phyloP scores from a whole-genome alignment of 306 rosid species.

The Vigna angularis region DNA sequence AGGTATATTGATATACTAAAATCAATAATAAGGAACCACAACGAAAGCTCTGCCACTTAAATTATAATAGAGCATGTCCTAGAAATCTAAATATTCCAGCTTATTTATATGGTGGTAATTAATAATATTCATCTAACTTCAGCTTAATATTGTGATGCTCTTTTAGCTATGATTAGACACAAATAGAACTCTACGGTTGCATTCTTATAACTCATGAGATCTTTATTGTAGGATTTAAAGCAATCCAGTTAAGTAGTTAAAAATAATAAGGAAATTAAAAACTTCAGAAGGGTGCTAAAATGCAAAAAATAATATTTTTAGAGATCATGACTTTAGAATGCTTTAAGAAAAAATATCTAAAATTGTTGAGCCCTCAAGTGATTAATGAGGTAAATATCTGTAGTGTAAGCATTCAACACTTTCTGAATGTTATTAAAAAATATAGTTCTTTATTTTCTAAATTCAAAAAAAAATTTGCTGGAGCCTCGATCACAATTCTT shows the following conservation, averaged over 20 bases:
- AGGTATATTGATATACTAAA: background rate
- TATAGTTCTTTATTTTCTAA: background rate
- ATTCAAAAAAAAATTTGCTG: background rate
- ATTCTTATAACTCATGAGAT: background rate
- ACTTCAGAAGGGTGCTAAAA: background rate
- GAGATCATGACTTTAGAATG: slow-evolving; percentile 9
- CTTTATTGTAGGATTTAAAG: slow-evolving; percentile 28
- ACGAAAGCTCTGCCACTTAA: slow-evolving; percentile 23
- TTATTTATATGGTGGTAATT: slow-evolving; percentile 17
- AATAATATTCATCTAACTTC: slow-evolving; percentile 8
- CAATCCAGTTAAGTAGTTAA: background rate
- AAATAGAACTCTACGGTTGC: background rate
- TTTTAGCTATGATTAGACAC: background rate
- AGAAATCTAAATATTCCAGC: slow-evolving; percentile 25
- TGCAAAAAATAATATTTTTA: background rate
- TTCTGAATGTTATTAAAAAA: slow-evolving; percentile 20
- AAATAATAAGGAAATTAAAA: background rate
- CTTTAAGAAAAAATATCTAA: background rate
- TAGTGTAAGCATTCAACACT: slow-evolving; percentile 11
- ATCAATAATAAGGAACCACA: background rate
- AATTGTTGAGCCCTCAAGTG: background rate
- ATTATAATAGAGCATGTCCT: slow-evolving; percentile 1
- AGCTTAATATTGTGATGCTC: background rate
- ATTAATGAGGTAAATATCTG: slow-evolving; percentile 1
- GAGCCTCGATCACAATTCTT: background rate